These are phyloP conservation scores for Penicillium brasilianum DNA, from an alignment of 2,329 filamentous ascomycete species.

Conservation along the genomic window DNA sequence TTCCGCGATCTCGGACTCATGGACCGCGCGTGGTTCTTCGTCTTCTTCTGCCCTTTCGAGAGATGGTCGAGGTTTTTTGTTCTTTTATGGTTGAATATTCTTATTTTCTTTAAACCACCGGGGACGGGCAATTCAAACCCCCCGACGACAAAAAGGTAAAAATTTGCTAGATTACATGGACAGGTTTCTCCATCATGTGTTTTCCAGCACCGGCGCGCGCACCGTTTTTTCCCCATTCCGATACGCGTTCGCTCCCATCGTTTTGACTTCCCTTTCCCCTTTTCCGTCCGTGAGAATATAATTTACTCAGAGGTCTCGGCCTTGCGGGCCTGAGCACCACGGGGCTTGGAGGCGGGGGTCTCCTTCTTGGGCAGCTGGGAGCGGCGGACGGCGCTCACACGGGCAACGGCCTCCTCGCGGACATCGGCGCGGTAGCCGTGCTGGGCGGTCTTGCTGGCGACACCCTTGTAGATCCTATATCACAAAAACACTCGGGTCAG, in stretches of 20 bases:
- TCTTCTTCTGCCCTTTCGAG: too few species aligned
- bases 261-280: slow-evolving; percentile 4
- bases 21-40: too few species aligned
- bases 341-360: slow-evolving; percentile 71
- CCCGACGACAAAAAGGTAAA: slow-evolving; percentile 11
- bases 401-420: slow-evolving; percentile 77
- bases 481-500: slow-evolving; percentile 9
- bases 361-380: slow-evolving; percentile 81
- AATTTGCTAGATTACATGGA: slow-evolving; percentile 40
- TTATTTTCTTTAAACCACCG: slow-evolving; percentile 22
- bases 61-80: too few species aligned
- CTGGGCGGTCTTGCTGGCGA: slow-evolving; percentile 83
- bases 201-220: slow-evolving; percentile 31
- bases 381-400: slow-evolving; percentile 82
- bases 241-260: slow-evolving; percentile 15
- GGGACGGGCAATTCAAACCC: slow-evolving; percentile 14
- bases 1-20: background rate
- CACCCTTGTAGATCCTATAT: slow-evolving; percentile 80
- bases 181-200: slow-evolving; percentile 27
- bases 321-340: slow-evolving; percentile 79
- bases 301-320: slow-evolving; percentile 54
- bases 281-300: slow-evolving; percentile 3
- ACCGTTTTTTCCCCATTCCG: slow-evolving; percentile 12
- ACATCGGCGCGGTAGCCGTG: slow-evolving; percentile 82
- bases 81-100: slow-evolving; percentile 9